Evolutionary conservation across 805 yeast genomes (phyloP), one percentile per base, ranked within the genome.

Genomic region (Schizosaccharomyces lindneri): DNA sequence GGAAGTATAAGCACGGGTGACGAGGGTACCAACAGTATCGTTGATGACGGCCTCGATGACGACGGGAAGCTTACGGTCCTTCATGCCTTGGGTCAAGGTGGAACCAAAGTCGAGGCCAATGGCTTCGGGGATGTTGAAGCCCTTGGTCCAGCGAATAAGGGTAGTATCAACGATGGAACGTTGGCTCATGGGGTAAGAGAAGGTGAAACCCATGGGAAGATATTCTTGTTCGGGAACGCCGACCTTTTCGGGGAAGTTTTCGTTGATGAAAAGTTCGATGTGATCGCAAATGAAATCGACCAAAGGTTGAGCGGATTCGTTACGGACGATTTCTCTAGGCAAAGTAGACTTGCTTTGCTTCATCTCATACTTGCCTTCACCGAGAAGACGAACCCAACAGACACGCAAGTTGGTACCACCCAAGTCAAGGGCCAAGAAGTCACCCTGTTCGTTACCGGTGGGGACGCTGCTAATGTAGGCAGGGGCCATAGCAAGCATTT

Each of bases 351-450:
- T 89, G 61, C 81, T 73, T 70, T 90, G 96, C 65, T 80, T 79
- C 64, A 89, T 73, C 29, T 78, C 75, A 71, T 83, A 88, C n/a
- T 90, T 82, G 66, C 85, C 87, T 67, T 74, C 72, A 36, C 78
- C 78, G 43, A 71, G 64, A 67, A 90, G 76, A 46, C 77, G 71
- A 39, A 90, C 89, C 1, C 96, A 87, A 70, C 97, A 88, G 31
- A 93, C 95, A 68, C 98, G 78, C 73, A 90, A 87, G 71, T 93
- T 89, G 63, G 97, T 89, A 61, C 97, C 97, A 64, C 98, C 98
- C 61, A 90, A 76, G 70, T 90, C 97, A 4, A 93, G 95, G 62
- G 97, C 97, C 64, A 90, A 74, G 64, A 78, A 81, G 48, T 85
- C 75, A 57, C 97, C 97, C 62, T 75, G 76, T 70, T 90, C 98